Percentiles rank a stretch among this genome's conserved stretches.
phyloP scores from a whole-genome alignment of 164 flowering plant genomes.

The Warburgia ugandensis region DNA sequence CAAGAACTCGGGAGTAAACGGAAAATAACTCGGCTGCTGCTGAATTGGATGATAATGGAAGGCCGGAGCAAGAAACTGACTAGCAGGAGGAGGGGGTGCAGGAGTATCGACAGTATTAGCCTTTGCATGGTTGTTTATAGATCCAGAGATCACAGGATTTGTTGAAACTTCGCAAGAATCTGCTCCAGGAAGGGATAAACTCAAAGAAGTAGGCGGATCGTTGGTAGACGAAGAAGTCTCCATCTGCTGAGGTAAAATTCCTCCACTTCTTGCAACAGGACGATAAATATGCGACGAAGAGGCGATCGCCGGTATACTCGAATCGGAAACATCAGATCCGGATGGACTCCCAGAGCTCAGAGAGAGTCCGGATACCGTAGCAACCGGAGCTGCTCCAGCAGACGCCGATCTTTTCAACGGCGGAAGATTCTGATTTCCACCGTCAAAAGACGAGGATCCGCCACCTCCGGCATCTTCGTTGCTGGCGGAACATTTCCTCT shows the following conservation, averaged over 20 bases:
- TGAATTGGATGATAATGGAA: not conserved
- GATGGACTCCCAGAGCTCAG: slow-evolving; percentile 53
- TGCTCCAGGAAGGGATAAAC: slow-evolving; percentile 59
- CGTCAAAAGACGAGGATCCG: too few species aligned
- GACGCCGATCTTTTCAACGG: slow-evolving; percentile 40
- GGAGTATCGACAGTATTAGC: too few species aligned
- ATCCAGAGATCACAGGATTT: too few species aligned
- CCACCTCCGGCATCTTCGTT: not conserved
- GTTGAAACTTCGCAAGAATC: slow-evolving; percentile 19
- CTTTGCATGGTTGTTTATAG: too few species aligned
- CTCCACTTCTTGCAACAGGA: slow-evolving; percentile 4
- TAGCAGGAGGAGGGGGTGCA: not conserved
- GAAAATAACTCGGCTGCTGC: not conserved
- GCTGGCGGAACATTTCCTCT: slow-evolving; percentile 44
- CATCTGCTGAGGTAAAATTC: not conserved
- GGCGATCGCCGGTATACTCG: slow-evolving; percentile 24
- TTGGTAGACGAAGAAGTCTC: slow-evolving; percentile 7
- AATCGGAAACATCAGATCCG: slow-evolving; percentile 78
- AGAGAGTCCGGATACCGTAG: slow-evolving; percentile 9
- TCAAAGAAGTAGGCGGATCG: slow-evolving; percentile 46
- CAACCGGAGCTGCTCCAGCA: slow-evolving; percentile 34
- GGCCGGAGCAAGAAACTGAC: not conserved
- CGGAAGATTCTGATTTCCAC: too few species aligned
- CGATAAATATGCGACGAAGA: slow-evolving; percentile 5
- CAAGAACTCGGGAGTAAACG: slow-evolving; percentile 49